phyloP scores from a whole-genome alignment of 1,139 yeast genomes.

The Sugiyamaella japonica region DNA sequence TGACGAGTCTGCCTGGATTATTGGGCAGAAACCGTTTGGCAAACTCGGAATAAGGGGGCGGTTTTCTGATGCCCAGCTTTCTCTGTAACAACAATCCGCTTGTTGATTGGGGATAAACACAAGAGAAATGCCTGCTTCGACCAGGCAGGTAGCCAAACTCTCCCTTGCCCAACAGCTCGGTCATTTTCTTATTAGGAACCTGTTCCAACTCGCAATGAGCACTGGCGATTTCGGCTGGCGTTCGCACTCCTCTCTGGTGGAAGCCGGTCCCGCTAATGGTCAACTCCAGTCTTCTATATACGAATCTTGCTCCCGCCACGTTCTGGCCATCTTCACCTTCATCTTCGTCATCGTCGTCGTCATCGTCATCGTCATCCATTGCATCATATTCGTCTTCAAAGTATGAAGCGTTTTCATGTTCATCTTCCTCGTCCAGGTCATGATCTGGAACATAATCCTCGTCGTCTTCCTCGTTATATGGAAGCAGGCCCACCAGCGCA shows the following conservation, averaged over 20 bases:
- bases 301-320: neutral
- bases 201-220: constrained; percentile 18
- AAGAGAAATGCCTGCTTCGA: constrained; percentile 1
- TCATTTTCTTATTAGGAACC: constrained; percentile 20
- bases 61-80: constrained; percentile 18
- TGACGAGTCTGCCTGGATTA: constrained; percentile 23
- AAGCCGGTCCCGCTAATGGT: neutral
- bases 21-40: constrained; percentile 24
- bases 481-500: neutral
- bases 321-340: neutral
- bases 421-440: constrained; percentile 11
- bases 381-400: constrained; percentile 3
- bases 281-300: no score
- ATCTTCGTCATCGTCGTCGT: constrained; percentile 1
- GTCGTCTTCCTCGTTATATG: constrained; percentile 18
- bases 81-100: constrained; percentile 20
- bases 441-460: constrained; percentile 19
- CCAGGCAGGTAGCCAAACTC: constrained; percentile 20
- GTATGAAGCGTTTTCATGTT: neutral
- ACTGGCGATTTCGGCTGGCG: constrained; percentile 16
- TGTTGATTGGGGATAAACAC: constrained; percentile 17
- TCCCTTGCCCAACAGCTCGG: constrained; percentile 17
- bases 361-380: neutral
- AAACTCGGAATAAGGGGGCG: constrained; percentile 19
- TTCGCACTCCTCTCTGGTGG: constrained; percentile 3